phyloP scores from a whole-genome alignment of 163 green algal genomes.

The Chlamydomonas reinhardtii region DNA sequence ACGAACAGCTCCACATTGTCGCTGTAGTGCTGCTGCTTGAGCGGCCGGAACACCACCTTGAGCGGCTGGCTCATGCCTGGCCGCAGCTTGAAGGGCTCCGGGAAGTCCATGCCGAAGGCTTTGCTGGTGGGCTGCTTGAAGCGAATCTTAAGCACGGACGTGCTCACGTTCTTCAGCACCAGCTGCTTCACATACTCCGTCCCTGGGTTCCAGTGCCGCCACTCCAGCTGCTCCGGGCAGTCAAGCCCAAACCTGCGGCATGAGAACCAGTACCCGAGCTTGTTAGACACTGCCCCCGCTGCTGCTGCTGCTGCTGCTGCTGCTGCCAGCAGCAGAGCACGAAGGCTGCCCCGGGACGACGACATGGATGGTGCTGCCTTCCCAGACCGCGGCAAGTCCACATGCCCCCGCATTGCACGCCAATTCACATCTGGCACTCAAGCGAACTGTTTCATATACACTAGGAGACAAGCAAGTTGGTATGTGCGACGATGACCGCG shows the following conservation, averaged over 20 bases:
- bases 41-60: constrained; percentile 78
- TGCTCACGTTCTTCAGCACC: constrained; percentile 82
- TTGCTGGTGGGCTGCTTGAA: constrained; percentile 80
- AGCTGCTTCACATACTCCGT: constrained; percentile 77
- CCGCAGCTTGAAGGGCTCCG: constrained; percentile 75
- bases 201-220: constrained; percentile 75
- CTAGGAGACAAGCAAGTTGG: no score
- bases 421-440: no score
- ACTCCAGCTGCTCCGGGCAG: constrained; percentile 72
- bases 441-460: no score
- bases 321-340: neutral
- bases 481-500: no score
- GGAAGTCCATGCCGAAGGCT: constrained; percentile 85
- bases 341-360: no score
- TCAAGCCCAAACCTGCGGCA: constrained; percentile 77
- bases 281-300: neutral
- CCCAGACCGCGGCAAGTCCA: no score
- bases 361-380: neutral
- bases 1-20: constrained; percentile 72
- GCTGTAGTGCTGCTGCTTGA: constrained; percentile 68
- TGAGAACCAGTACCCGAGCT: neutral
- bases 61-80: constrained; percentile 76
- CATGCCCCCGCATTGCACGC: no score
- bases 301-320: neutral
- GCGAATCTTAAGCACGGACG: constrained; percentile 70